Base-by-base conservation (phyloP, 2,329 filamentous ascomycete genomes). In the Ophiocordyceps sinensis region DNA sequence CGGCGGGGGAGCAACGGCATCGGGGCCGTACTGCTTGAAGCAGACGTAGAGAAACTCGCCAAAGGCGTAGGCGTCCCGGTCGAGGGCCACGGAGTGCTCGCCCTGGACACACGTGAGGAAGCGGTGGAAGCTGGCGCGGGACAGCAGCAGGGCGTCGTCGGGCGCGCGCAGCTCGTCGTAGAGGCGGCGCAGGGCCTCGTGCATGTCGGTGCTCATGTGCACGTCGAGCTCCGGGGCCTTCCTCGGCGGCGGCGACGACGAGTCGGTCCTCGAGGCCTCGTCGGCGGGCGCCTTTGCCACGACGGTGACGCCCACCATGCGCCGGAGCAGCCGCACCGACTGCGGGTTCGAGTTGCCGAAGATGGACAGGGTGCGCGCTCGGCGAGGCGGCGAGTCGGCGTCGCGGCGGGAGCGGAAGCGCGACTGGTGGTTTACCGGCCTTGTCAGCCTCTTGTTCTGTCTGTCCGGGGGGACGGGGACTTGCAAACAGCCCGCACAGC, bases 71-170 rank as follows among this genome's bases (percentile, higher is more conserved):
- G 50, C 50, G 4, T 70, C 61, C 35, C 64, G 58, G 14, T 59
- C 50, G 12, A 66, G 51, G 5, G 53, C 47, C 4, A 61, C 49
- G 5, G 50, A 44, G 12, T 45, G 38, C 41, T 74, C 68, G 28
- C 66, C 65, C 49, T 79, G 75, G 2, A 61, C 61, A 1, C 56
- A 51, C 30, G 60, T 56, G n/a, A 80, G 53, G 52, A 78, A 80
- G 5, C 50, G 49, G 28, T 55, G 50, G 41, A 79, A 66, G 28
- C 59, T 58, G 8, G 61, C 58, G 35, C 40, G 52, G 2, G 61
- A 55, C 12, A 65, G 46, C 6, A 44, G 29, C 1, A 41, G 23
- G 23, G 23, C 23, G 23, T 2, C 28, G 2, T 60, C 55, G 14
- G 53, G 45, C 6, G 57, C 60, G 37, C 68, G 61, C 29, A 75